Percentiles rank a stretch among this genome's conserved stretches.
Conservation (phyloP, 306 rosid species). For the Abrus precatorius region DNA sequence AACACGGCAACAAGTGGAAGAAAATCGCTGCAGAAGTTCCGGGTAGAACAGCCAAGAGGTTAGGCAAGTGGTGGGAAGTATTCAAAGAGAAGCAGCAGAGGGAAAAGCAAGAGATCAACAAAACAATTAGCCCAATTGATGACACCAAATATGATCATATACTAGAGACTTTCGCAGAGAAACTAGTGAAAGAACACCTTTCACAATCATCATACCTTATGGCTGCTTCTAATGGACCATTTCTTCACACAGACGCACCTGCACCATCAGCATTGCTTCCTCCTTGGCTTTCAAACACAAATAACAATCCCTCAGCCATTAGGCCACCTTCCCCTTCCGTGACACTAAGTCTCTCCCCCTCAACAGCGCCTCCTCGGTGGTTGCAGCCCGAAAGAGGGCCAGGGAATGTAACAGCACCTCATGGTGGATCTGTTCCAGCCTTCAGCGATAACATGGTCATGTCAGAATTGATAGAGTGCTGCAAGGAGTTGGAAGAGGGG, state of each 20-base stretch:
- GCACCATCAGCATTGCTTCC: constrained; percentile 73
- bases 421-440: constrained; percentile 49
- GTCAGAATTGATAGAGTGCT: constrained; percentile 79
- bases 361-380: constrained; percentile 78
- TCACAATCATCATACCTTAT: constrained; percentile 56
- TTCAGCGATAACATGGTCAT: constrained; percentile 66
- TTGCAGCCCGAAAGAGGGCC: constrained; percentile 76
- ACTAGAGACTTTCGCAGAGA: constrained; percentile 78
- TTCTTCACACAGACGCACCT: constrained; percentile 68
- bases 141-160: constrained; percentile 77
- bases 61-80: constrained; percentile 97
- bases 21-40: constrained; percentile 76
- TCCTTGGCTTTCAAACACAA: constrained; percentile 86
- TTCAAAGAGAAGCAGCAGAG: constrained; percentile 86
- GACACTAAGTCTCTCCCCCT: constrained; percentile 83
- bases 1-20: constrained; percentile 80
- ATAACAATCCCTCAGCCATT: constrained; percentile 49
- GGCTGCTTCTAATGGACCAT: constrained; percentile 77
- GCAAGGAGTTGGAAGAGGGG: constrained; percentile 88
- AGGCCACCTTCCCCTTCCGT: constrained; percentile 87
- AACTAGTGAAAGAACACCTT: constrained; percentile 65
- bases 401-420: constrained; percentile 62
- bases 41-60: constrained; percentile 68
- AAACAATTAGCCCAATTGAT: constrained; percentile 58
- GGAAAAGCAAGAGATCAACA: constrained; percentile 68